Base-by-base conservation (phyloP, 768 basidiomycete genomes). In the Hygrocybe punicea region DNA sequence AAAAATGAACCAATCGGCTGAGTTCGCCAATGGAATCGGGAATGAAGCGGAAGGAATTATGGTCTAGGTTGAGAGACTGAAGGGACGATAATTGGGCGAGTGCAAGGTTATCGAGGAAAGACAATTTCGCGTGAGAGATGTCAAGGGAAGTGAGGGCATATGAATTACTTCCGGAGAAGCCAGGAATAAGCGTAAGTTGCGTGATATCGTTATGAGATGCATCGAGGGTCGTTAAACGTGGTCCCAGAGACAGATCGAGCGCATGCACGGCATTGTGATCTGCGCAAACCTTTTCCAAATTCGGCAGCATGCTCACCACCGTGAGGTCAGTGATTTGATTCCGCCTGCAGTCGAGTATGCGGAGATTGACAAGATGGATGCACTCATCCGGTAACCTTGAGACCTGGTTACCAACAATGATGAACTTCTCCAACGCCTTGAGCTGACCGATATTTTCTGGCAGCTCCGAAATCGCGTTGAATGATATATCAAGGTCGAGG, bases 121-220 rank as follows among this genome's bases (percentile, higher is more conserved):
- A 91, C 2, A 98, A 81, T 68, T 96, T 96, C 48, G 89, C 87
- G 61, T 91, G 80, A 2, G 93, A 93, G 50, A 98, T 78, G 65
- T 98, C 89, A 24, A 99, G 82, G 17, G 81, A 78, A 2, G 86
- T 90, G 34, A 98, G 80, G 13, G 81, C 73, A 57, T 81, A 84
- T 21, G 62, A 49, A 39, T 60, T 53, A 57, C 47, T 21, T 1
- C 67, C 73, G 1, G 77, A 60, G 4, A 85, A 79, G 21, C 78
- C 80, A 29, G 78, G 83, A 21, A 78, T 76, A 37, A 88, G 78
- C 45, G 79, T 84, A 59, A 93, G 78, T 48, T 86, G 83, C 0
- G 91, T 94, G 61, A 95, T 89, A 62, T 96, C 91, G 69, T 98
- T 99, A 69, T 91, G 81, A 1, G 90, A 89, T 0, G 87, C 86